These are phyloP conservation scores for Thraustochytrium sp. DNA, from an alignment of 352 stramenopile species.

Conservation along the genomic window DNA sequence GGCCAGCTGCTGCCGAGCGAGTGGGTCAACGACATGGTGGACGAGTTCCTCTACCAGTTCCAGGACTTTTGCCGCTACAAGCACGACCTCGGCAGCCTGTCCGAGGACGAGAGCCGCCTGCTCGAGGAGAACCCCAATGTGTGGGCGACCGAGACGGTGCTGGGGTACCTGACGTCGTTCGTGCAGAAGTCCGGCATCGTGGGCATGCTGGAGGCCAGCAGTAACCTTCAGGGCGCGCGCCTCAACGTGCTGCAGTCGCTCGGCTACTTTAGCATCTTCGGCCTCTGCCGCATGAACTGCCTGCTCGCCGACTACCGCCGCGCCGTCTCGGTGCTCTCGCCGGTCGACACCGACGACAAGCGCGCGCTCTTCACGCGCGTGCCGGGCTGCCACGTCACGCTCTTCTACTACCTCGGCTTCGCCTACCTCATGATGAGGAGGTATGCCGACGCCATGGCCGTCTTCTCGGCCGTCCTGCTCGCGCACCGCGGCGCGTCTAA, in stretches of 20 bases:
- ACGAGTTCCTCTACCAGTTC: conserved; percentile 99
- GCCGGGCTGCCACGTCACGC: conserved; percentile 81
- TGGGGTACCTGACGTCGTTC: conserved; percentile 88
- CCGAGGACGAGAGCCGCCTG: conserved; percentile 49
- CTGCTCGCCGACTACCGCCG: conserved; percentile 93
- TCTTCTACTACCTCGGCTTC: conserved; percentile 95
- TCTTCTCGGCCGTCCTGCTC: conserved; percentile 65
- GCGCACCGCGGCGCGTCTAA: conserved; percentile 71
- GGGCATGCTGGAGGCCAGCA: conserved; percentile 65
- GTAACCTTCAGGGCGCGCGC: conserved; percentile 21
- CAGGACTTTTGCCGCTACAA: conserved; percentile 75
- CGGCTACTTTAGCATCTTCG: conserved; percentile 91
- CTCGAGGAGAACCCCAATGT: conserved; percentile 75
- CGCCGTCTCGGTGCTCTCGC: conserved; percentile 76
- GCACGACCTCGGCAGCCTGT: conserved; percentile 43
- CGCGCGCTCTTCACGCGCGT: conserved; percentile 79
- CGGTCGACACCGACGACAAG: conserved; percentile 78
- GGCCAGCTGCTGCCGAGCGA: conserved; percentile 75
- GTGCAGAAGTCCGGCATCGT: conserved; percentile 83
- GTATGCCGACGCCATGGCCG: conserved; percentile 77
- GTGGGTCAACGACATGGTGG: conserved; percentile 96
- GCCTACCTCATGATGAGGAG: conserved; percentile 93
- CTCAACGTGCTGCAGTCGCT: conserved; percentile 65
- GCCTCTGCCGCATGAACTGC: conserved; percentile 87
- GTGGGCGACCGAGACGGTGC: conserved; percentile 89